These are phyloP conservation scores for Quercus ilex DNA, from an alignment of 306 rosid genomes.

Conservation along the genomic window DNA sequence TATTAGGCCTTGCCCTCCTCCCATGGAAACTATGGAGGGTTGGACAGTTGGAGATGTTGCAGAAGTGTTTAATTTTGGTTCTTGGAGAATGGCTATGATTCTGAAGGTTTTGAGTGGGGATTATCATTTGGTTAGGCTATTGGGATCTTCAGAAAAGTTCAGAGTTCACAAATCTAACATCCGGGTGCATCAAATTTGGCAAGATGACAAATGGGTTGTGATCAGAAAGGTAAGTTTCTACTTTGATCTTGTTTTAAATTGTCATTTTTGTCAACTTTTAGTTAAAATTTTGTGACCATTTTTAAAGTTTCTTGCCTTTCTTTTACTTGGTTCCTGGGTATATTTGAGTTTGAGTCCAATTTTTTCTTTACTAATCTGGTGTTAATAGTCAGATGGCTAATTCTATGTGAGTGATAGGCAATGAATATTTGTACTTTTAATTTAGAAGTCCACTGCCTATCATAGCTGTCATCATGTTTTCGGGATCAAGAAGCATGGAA, in stretches of 20 bases:
- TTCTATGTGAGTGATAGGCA: neutral
- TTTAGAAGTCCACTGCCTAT: neutral
- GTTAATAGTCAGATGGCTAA: neutral
- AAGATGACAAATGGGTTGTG: slow-evolving; percentile 54
- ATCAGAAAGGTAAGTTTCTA: slow-evolving; percentile 46
- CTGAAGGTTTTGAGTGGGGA: slow-evolving; percentile 30
- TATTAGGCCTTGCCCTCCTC: slow-evolving; percentile 72
- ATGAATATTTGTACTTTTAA: neutral
- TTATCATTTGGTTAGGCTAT: slow-evolving; percentile 48
- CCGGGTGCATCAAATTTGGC: slow-evolving; percentile 63
- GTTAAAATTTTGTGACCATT: neutral
- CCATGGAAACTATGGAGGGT: slow-evolving; percentile 11
- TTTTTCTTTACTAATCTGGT: neutral
- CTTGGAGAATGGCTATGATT: slow-evolving; percentile 66
- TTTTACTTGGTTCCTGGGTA: neutral
- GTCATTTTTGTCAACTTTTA: neutral
- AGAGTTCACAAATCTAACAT: slow-evolving; percentile 38
- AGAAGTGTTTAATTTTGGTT: slow-evolving; percentile 57
- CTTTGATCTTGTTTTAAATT: neutral
- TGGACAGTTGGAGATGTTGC: slow-evolving; percentile 58
- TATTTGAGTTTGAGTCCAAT: neutral
- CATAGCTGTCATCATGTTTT: neutral
- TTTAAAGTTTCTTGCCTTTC: neutral
- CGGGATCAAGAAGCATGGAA: neutral
- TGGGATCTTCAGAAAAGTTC: slow-evolving; percentile 52